A percentile compares a stretch with the other conserved stretches of the same genome.
These are phyloP conservation scores for Calocybe indica DNA, from an alignment of 768 basidiomycete genomes.

Conservation along the genomic window DNA sequence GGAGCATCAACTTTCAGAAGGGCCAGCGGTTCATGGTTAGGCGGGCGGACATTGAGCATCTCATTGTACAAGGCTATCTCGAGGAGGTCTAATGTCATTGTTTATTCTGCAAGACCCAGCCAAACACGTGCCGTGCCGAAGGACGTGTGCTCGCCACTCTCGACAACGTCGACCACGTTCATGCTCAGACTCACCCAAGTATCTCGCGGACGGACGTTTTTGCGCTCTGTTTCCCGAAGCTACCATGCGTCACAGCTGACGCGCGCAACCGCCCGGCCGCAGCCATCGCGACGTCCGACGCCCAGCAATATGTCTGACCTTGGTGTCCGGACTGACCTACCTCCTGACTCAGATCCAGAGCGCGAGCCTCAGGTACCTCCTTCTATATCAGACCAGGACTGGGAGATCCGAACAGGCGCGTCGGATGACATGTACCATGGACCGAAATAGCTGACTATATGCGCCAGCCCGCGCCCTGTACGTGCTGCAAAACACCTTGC, in stretches of 20 bases:
- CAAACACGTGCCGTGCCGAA: too few relatives aligned
- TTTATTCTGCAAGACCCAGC: not conserved
- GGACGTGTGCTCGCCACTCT: too few relatives aligned
- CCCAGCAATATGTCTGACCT: slow-evolving; percentile 17
- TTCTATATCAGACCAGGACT: slow-evolving; percentile 62
- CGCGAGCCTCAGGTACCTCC: slow-evolving; percentile 16
- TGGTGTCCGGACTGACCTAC: slow-evolving; percentile 26
- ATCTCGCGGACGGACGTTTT: too few relatives aligned
- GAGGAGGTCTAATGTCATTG: slow-evolving; percentile 58
- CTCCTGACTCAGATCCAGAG: slow-evolving; percentile 27
- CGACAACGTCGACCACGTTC: too few relatives aligned
- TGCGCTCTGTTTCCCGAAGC: too few relatives aligned
- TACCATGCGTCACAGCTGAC: too few relatives aligned
- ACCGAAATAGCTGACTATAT: slow-evolving; percentile 5
- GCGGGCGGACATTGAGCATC: slow-evolving; percentile 85
- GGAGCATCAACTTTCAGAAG: slow-evolving; percentile 84
- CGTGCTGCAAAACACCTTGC: slow-evolving; percentile 62
- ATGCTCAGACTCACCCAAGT: too few relatives aligned
- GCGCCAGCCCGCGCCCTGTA: slow-evolving; percentile 62
- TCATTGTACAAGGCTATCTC: slow-evolving; percentile 90
- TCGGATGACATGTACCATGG: not conserved
- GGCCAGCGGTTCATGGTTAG: slow-evolving; percentile 89
- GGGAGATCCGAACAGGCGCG: slow-evolving; percentile 73
- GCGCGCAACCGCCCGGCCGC: too few relatives aligned
- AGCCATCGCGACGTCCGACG: too few relatives aligned